A percentile compares a stretch with the other conserved stretches of the same genome.
Evolutionary conservation across 2,329 filamentous ascomycete genomes (phyloP).

Genomic region (Mycosphaerella arachidis): DNA sequence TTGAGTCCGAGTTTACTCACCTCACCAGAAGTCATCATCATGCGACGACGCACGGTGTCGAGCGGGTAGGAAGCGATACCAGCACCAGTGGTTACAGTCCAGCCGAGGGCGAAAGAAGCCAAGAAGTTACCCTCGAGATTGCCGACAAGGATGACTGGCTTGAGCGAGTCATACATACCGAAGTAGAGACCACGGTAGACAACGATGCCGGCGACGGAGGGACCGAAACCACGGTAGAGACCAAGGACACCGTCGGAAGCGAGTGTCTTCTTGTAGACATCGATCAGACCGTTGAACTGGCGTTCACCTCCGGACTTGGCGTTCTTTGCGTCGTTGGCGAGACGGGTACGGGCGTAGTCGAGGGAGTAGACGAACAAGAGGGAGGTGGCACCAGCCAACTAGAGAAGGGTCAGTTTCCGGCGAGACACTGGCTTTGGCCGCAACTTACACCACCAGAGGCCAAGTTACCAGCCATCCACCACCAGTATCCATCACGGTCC

Average conservation of each 20-base stretch:
- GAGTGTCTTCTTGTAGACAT: constrained; percentile 99
- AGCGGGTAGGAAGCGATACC: constrained; percentile 99
- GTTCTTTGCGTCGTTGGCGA: constrained; percentile 99
- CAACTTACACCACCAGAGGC: constrained; percentile 95
- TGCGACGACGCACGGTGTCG: constrained; percentile 99
- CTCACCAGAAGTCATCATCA: constrained; percentile 98
- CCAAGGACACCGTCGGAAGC: constrained; percentile 97
- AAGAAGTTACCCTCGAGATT: constrained; percentile 96
- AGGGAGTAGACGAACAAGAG: constrained; percentile 99
- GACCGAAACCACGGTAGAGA: constrained; percentile 99
- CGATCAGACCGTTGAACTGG: constrained; percentile 99
- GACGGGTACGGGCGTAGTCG: constrained; percentile 98
- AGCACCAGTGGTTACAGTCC: constrained; percentile 99
- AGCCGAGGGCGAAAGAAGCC: constrained; percentile 97
- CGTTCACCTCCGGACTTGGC: constrained; percentile 95
- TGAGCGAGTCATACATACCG: constrained; percentile 99
- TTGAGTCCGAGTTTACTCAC: constrained; percentile 38
- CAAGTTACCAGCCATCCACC: constrained; percentile 99
- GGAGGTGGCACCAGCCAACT: constrained; percentile 98
- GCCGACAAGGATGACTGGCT: constrained; percentile 94
- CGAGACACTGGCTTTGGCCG: not conserved
- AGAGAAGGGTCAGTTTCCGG: constrained; percentile 15
- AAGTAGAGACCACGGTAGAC: constrained; percentile 99
- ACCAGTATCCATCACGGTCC: constrained; percentile 94
- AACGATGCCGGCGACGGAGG: constrained; percentile 97